Base-by-base conservation (phyloP, 257 asterid genomes). In the Lantana camara region DNA sequence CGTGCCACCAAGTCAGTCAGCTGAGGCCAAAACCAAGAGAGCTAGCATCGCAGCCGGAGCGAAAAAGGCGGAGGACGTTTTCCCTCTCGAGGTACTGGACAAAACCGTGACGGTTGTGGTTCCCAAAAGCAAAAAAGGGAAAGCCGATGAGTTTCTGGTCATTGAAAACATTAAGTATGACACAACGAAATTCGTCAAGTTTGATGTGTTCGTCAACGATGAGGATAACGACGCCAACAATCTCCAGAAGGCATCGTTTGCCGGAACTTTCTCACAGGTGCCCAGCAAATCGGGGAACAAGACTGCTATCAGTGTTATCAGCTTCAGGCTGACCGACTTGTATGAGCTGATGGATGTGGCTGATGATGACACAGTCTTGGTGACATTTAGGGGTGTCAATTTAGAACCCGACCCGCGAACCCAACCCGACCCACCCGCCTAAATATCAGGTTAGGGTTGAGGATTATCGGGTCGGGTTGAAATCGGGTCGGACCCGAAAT, bases 161-260 rank as follows among this genome's bases (percentile, higher is more conserved):
- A 14, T 57, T 7, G 63, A 30, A 7, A 11, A 35, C 9, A 11
- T 57, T 0, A 17, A 7, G 19, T 15, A 11, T 8, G 63, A 57
- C 63, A 35, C 63, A 9, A 4, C 48, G 1, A 57, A 57, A 14
- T 34, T 37, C 14, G 30, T 57, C 4, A 57, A 57, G 48, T 21
- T 57, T 5, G 49, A 57, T 37, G 49, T 57, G 17, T 57, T 57
- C 20, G 49, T 57, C 16, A 57, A 57, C 9, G 63, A 57, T 20
- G 34, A 57, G 19, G 63, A 57, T 0, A 19, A 57, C 10, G 38
- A 57, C 9, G 7, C 0, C 19, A 3, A 0, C 11, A 7, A 57
- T n/a, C n/a, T n/a, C n/a, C n/a, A n/a, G n/a, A n/a, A n/a, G n/a
- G n/a, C n/a, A n/a, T n/a, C n/a, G n/a, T 57, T 34, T 14, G 24